Evolutionary conservation across 1,284 basidiomycete genomes (phyloP).

Genomic region (Afroboletus lepidellus): DNA sequence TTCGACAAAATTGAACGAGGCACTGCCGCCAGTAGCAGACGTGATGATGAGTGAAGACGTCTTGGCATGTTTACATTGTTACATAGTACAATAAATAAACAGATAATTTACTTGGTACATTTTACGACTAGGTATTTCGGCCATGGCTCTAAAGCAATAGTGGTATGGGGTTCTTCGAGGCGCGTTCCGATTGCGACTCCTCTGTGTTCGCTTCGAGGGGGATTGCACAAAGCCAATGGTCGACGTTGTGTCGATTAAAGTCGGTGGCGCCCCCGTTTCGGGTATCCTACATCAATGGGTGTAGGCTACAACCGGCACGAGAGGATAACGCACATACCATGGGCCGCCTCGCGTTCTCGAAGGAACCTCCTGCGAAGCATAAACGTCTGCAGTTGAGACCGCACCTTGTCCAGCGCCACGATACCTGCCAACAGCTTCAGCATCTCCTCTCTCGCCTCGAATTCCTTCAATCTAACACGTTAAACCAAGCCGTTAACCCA

Average conservation of each 20-base stretch:
- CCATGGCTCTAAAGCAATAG: too few species aligned
- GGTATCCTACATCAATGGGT: not conserved
- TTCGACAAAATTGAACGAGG: too few species aligned
- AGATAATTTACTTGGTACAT: too few species aligned
- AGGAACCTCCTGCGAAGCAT: slow-evolving; percentile 72
- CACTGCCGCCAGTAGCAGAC: too few species aligned
- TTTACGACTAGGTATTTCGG: too few species aligned
- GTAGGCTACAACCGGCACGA: not conserved
- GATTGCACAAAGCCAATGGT: slow-evolving; percentile 48
- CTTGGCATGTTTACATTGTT: too few species aligned
- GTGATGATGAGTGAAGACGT: too few species aligned
- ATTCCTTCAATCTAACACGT: slow-evolving; percentile 69
- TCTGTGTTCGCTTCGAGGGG: slow-evolving; percentile 38
- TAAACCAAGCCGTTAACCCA: slow-evolving; percentile 28
- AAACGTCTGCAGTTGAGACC: slow-evolving; percentile 75
- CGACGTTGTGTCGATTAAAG: slow-evolving; percentile 59
- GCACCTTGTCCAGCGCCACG: slow-evolving; percentile 81
- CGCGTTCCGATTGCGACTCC: slow-evolving; percentile 39
- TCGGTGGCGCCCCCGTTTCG: slow-evolving; percentile 43
- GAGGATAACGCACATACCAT: slow-evolving; percentile 27
- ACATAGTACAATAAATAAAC: too few species aligned
- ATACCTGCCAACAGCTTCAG: slow-evolving; percentile 79
- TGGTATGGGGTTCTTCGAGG: not conserved
- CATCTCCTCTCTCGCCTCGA: slow-evolving; percentile 72
- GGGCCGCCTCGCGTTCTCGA: slow-evolving; percentile 35